phyloP scores from a whole-genome alignment of 176 grass and related monocot genomes.

The Zoysia japonica region DNA sequence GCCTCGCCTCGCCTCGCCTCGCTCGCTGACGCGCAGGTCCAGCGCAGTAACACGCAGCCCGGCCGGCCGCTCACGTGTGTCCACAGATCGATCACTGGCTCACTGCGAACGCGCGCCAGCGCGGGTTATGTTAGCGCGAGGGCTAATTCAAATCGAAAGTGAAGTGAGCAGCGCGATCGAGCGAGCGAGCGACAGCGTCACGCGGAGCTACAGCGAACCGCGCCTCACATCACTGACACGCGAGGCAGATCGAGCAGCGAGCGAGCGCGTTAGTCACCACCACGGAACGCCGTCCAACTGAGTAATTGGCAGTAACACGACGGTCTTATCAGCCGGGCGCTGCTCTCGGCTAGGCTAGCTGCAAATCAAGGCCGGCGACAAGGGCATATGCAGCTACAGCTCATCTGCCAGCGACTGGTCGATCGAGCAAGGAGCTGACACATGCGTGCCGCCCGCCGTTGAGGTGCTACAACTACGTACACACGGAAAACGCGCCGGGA shows the following conservation, averaged over 20 bases:
- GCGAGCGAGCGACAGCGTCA: not conserved
- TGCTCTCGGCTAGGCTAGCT: not conserved
- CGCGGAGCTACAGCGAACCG: constrained; percentile 14
- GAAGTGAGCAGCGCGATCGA: no score
- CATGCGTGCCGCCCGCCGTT: not conserved
- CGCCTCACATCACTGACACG: not conserved
- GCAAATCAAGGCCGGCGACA: constrained; percentile 28
- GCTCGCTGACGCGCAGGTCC: constrained; percentile 10
- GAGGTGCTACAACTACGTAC: no score
- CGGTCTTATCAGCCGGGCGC: not conserved
- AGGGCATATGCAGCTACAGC: constrained; percentile 35
- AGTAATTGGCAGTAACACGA: not conserved
- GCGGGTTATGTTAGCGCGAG: no score
- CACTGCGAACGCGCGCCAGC: no score
- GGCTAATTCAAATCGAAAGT: not conserved
- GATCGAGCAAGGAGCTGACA: not conserved
- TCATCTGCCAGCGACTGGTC: constrained; percentile 9
- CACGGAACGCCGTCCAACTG: not conserved
- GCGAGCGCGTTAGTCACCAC: not conserved
- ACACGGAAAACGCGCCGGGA: no score
- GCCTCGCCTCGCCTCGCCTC: constrained; percentile 25
- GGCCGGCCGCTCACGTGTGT: constrained; percentile 24
- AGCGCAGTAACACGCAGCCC: not conserved
- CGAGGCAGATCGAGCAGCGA: no score
- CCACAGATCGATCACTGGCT: not conserved